These are phyloP conservation scores for Trypethelium eluteriae DNA, from an alignment of 495 filamentous ascomycete species.

Conservation along the genomic window DNA sequence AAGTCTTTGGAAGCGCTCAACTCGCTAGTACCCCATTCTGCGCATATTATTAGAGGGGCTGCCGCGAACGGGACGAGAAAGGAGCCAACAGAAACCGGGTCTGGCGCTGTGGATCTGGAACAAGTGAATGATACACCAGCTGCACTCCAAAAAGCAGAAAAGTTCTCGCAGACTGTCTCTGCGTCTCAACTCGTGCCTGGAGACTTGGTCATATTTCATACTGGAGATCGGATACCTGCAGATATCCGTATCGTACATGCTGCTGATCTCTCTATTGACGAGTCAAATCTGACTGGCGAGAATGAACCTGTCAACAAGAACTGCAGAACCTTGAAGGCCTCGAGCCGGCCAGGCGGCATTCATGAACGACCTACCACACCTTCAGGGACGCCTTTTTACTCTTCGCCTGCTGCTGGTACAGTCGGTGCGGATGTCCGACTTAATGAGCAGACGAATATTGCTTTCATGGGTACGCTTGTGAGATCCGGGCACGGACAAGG, in stretches of 20 bases:
- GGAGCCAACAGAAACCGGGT: slow-evolving; percentile 35
- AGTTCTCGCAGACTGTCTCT: slow-evolving; percentile 71
- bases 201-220: slow-evolving; percentile 86
- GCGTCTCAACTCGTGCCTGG: slow-evolving; percentile 83
- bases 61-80: slow-evolving; percentile 22
- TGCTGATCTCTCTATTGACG: slow-evolving; percentile 83
- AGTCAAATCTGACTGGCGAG: slow-evolving; percentile 94
- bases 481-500: slow-evolving; percentile 94
- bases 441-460: slow-evolving; percentile 71
- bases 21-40: slow-evolving; percentile 87
- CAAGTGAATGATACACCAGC: slow-evolving; percentile 29
- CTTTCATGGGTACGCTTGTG: slow-evolving; percentile 96
- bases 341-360: slow-evolving; percentile 16
- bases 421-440: slow-evolving; percentile 58
- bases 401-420: slow-evolving; percentile 52
- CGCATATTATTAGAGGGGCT: slow-evolving; percentile 66
- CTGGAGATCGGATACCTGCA: slow-evolving; percentile 91
- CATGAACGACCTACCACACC: slow-evolving; percentile 17
- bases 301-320: slow-evolving; percentile 84
- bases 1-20: slow-evolving; percentile 94
- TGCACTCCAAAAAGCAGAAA: slow-evolving; percentile 51
- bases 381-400: slow-evolving; percentile 51
- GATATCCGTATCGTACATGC: slow-evolving; percentile 91
- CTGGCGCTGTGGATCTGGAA: slow-evolving; percentile 5
- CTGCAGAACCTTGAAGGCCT: slow-evolving; percentile 48